Percentiles rank a stretch among this genome's conserved stretches.
phyloP scores from a whole-genome alignment of 2,329 filamentous ascomycete species.

The Scolecobasidium constrictum region DNA sequence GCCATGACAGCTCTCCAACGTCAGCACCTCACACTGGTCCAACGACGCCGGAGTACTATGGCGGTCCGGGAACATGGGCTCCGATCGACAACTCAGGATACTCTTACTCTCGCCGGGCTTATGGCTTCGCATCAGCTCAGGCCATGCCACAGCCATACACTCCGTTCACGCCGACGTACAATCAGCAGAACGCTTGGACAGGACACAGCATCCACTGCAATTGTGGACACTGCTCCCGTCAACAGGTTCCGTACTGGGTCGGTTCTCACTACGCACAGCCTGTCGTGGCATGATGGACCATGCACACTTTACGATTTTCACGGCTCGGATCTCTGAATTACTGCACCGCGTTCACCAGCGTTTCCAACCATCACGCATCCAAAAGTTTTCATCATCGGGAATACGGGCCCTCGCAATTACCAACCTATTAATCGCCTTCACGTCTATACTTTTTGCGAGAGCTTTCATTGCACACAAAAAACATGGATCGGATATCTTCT shows the following conservation, averaged over 20 bases:
- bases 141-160: conserved; percentile 24
- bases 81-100: conserved; percentile 13
- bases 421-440: not conserved
- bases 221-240: conserved; percentile 5
- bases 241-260: conserved; percentile 1
- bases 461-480: conserved; percentile 1
- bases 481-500: not conserved
- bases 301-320: conserved; percentile 2
- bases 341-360: conserved; percentile 2
- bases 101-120: conserved; percentile 31
- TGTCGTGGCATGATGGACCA: not conserved
- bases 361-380: not conserved
- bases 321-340: conserved; percentile 1
- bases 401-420: conserved; percentile 2
- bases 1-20: conserved; percentile 38
- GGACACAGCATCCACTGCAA: conserved; percentile 6
- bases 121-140: conserved; percentile 28
- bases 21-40: conserved; percentile 43
- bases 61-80: conserved; percentile 35
- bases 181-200: conserved; percentile 3
- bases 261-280: not conserved
- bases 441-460: conserved; percentile 1
- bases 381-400: conserved; percentile 7
- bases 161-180: not conserved
- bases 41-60: conserved; percentile 43